A percentile compares a stretch with the other conserved stretches of the same genome.
These are phyloP conservation scores for Auricularia heimuer DNA, from an alignment of 768 basidiomycete genomes.

Conservation along the genomic window DNA sequence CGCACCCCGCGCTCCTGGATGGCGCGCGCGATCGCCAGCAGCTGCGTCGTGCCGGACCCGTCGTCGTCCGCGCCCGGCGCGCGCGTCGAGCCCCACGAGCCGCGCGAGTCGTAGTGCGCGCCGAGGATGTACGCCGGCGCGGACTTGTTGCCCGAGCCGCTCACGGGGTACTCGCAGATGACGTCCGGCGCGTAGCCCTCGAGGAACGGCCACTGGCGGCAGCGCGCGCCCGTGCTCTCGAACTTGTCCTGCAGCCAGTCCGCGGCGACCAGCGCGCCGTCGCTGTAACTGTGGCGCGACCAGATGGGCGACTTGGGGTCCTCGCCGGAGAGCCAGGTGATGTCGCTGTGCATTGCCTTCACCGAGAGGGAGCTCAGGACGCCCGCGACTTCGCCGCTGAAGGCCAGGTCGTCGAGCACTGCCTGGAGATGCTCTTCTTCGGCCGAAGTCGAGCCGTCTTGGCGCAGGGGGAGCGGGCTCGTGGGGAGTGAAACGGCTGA, in stretches of 20 bases:
- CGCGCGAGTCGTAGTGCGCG: slow-evolving; percentile 87
- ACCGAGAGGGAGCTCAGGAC: slow-evolving; percentile 62
- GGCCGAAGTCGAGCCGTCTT: background rate
- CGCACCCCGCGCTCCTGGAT: slow-evolving; percentile 55
- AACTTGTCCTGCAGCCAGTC: slow-evolving; percentile 65
- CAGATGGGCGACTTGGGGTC: slow-evolving; percentile 59
- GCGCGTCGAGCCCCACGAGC: slow-evolving; percentile 69
- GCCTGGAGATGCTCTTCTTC: slow-evolving; percentile 36
- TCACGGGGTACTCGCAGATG: slow-evolving; percentile 24
- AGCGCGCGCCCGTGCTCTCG: slow-evolving; percentile 66
- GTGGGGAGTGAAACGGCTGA: slow-evolving; percentile 47
- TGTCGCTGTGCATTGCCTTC: slow-evolving; percentile 54
- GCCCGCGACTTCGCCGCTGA: slow-evolving; percentile 57
- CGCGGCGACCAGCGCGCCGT: slow-evolving; percentile 56
- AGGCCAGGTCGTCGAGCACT: slow-evolving; percentile 50
- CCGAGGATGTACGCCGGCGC: slow-evolving; percentile 58
- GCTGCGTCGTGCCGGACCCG: slow-evolving; percentile 52
- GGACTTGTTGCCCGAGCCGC: slow-evolving; percentile 37
- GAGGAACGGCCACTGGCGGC: slow-evolving; percentile 57
- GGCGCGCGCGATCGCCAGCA: slow-evolving; percentile 73
- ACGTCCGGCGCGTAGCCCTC: slow-evolving; percentile 78
- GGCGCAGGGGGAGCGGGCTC: slow-evolving; percentile 26
- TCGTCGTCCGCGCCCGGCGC: slow-evolving; percentile 62
- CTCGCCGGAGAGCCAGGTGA: slow-evolving; percentile 81
- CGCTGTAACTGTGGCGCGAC: slow-evolving; percentile 74